Conservation (phyloP, 495 filamentous ascomycete genomes). For the Podospora comata region DNA sequence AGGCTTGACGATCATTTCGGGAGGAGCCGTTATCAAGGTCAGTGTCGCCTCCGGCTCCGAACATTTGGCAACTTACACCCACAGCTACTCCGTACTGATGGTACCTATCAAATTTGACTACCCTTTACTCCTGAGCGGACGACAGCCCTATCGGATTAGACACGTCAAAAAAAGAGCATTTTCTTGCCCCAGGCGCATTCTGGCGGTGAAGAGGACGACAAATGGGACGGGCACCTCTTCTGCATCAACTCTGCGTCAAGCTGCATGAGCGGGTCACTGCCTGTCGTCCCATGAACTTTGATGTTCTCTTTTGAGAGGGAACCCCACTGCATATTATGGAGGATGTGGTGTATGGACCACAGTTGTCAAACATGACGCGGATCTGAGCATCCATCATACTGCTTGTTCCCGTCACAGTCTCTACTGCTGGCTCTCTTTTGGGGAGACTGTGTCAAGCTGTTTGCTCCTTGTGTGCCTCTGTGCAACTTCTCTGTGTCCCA, state of each 20-base stretch:
- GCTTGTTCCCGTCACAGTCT: too few species aligned
- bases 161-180: background rate
- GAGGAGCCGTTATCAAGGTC: background rate
- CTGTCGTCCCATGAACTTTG: background rate
- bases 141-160: background rate
- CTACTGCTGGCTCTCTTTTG: too few species aligned
- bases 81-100: too few species aligned
- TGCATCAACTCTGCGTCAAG: constrained; percentile 3
- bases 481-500: background rate
- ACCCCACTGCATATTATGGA: background rate
- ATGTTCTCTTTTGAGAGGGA: background rate
- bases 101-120: background rate
- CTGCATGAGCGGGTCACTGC: background rate
- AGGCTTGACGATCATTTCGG: constrained; percentile 1
- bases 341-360: background rate
- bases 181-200: constrained; percentile 10
- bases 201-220: constrained; percentile 26
- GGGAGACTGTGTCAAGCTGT: background rate
- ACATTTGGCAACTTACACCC: too few species aligned
- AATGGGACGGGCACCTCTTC: constrained; percentile 5
- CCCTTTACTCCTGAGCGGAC: background rate
- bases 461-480: background rate
- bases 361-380: background rate
- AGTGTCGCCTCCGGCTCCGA: too few species aligned
- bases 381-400: too few species aligned